A percentile compares a stretch with the other conserved stretches of the same genome.
These are phyloP conservation scores for Colletotrichum tropicicola DNA, from an alignment of 2,329 filamentous ascomycete genomes.

Conservation along the genomic window DNA sequence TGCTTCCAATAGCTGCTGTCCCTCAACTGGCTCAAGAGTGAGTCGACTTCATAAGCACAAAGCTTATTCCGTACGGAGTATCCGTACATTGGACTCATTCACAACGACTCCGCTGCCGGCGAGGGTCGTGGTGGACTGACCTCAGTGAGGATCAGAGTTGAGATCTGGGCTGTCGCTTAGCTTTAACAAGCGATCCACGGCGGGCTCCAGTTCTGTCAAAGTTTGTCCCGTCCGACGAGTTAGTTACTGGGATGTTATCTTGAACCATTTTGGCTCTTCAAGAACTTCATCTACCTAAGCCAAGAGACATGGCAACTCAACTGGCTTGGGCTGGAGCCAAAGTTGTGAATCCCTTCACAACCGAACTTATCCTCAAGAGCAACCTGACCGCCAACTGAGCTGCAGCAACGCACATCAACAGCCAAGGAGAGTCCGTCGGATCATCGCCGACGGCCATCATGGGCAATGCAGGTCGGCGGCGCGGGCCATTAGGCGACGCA, in stretches of 20 bases:
- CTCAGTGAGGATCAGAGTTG: not conserved
- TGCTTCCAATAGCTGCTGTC: conserved; percentile 2
- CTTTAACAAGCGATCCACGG: not conserved
- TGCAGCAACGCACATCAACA: not conserved
- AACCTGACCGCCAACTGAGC: not conserved
- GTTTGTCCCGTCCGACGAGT: no score
- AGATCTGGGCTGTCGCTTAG: conserved; percentile 13
- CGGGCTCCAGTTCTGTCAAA: not conserved
- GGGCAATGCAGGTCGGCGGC: conserved; percentile 25
- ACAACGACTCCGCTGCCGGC: not conserved
- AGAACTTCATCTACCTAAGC: no score
- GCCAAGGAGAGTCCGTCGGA: conserved; percentile 4
- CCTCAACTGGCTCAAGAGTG: no score
- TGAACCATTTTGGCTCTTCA: no score
- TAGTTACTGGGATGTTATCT: no score
- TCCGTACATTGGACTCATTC: not conserved
- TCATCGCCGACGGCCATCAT: conserved; percentile 23
- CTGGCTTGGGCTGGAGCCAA: no score
- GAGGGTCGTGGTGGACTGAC: not conserved
- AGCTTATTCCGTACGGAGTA: no score
- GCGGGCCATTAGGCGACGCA: conserved; percentile 10
- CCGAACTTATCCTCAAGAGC: not conserved
- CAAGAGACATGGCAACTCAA: no score
- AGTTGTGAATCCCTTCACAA: not conserved
- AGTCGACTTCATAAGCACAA: not conserved